Evolutionary conservation across 495 filamentous ascomycete genomes (phyloP).

Genomic region (Xanthoparmelia taractica): DNA sequence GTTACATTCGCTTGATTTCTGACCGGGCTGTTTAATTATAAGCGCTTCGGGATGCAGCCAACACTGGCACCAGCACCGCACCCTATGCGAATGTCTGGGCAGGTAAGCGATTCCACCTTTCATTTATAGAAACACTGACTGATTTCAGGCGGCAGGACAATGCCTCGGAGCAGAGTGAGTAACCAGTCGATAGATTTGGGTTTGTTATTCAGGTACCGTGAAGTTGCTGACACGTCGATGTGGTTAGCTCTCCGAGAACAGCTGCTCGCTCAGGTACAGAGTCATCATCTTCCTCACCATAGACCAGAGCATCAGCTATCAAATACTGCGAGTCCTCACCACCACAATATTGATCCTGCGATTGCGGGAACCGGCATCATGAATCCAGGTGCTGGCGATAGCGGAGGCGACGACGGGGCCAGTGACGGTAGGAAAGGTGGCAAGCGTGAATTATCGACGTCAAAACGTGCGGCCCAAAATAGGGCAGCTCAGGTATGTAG

Average conservation of each 20-base stretch:
- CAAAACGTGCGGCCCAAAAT: conserved; percentile 94
- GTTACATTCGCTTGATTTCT: conserved; percentile 1
- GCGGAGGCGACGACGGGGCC: conserved; percentile 33
- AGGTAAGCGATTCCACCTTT: conserved; percentile 43
- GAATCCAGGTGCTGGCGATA: conserved; percentile 25
- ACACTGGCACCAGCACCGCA: conserved; percentile 51
- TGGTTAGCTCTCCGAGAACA: conserved; percentile 46
- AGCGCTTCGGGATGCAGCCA: conserved; percentile 40
- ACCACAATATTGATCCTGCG: conserved; percentile 48
- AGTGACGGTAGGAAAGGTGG: conserved; percentile 44
- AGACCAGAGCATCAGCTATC: conserved; percentile 35
- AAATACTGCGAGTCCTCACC: conserved; percentile 39
- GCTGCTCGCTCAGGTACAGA: conserved; percentile 40
- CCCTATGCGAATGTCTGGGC: conserved; percentile 49
- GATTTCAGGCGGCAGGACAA: conserved; percentile 36
- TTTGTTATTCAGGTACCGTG: background rate
- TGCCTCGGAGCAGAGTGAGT: conserved; percentile 46
- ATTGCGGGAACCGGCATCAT: conserved; percentile 37
- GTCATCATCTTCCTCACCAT: conserved; percentile 35
- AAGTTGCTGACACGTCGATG: conserved; percentile 25
- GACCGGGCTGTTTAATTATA: conserved; percentile 9
- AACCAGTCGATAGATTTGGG: conserved; percentile 7
- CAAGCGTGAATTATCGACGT: conserved; percentile 86
- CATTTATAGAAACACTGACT: conserved; percentile 12
- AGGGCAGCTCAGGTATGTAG: conserved; percentile 83